These are phyloP conservation scores for Umbelopsis sp. DNA, from an alignment of 192 early-diverging fungal species.

Conservation along the genomic window DNA sequence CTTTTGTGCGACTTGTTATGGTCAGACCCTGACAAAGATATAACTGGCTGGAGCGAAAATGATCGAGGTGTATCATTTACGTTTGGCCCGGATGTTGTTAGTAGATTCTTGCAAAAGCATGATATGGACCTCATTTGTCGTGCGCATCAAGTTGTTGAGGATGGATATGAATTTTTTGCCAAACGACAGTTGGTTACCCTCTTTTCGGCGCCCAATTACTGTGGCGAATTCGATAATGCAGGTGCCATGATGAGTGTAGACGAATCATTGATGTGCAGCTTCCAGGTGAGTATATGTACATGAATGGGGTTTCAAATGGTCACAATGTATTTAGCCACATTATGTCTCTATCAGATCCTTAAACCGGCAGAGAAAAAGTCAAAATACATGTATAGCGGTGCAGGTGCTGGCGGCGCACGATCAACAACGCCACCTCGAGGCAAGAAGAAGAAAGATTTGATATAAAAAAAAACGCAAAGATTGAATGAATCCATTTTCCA, in stretches of 20 bases:
- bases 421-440: conserved; percentile 7
- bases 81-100: conserved; percentile 94
- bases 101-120: conserved; percentile 82
- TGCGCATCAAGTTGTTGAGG: conserved; percentile 96
- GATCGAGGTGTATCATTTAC: conserved; percentile 96
- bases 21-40: conserved; percentile 98
- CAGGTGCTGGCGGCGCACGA: conserved; percentile 24
- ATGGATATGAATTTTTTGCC: conserved; percentile 97
- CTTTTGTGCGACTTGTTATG: conserved; percentile 94
- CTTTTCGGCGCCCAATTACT: conserved; percentile 96
- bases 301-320: not conserved
- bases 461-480: not conserved
- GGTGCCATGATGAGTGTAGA: conserved; percentile 93
- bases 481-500: not conserved
- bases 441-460: conserved; percentile 22
- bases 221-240: conserved; percentile 93
- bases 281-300: conserved; percentile 62
- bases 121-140: conserved; percentile 93
- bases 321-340: not conserved
- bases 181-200: conserved; percentile 89
- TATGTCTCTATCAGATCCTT: conserved; percentile 16
- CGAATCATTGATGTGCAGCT: conserved; percentile 88
- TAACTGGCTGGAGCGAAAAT: conserved; percentile 95
- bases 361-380: conserved; percentile 31
- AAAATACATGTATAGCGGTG: conserved; percentile 22